These are phyloP conservation scores for Debaryomyces sp. DNA, from an alignment of 1,139 yeast genomes.

Conservation along the genomic window DNA sequence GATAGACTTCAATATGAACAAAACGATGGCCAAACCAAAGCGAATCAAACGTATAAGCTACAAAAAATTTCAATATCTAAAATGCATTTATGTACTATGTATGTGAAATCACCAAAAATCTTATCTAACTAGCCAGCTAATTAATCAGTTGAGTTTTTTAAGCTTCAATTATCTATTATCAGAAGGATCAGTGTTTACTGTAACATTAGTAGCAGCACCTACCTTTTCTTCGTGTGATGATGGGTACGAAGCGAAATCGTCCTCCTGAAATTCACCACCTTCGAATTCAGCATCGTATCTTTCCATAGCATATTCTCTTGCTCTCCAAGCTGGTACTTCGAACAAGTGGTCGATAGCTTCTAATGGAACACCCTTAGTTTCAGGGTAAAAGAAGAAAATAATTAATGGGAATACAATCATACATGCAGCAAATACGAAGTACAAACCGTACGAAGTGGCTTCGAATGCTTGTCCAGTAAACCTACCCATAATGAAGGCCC, in stretches of 20 bases:
- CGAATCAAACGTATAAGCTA: not conserved
- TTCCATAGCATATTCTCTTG: constrained; percentile 25
- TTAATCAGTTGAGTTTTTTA: not conserved
- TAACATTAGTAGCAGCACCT: not conserved
- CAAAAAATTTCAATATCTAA: not conserved
- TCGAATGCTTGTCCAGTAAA: constrained; percentile 46
- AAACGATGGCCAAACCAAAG: not conserved
- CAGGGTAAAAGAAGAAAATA: constrained; percentile 44
- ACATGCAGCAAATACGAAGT: constrained; percentile 45
- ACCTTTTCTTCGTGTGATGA: not conserved
- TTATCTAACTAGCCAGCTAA: not conserved
- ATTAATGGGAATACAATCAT: constrained; percentile 37
- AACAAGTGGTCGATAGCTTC: constrained; percentile 47
- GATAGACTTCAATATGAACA: not conserved
- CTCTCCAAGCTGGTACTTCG: constrained; percentile 37
- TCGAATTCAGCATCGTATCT: constrained; percentile 21
- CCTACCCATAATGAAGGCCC: constrained; percentile 53
- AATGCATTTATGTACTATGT: not conserved
- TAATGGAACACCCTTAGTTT: constrained; percentile 47
- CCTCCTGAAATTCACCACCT: not conserved
- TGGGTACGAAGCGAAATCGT: not conserved
- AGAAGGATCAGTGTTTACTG: not conserved
- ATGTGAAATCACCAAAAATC: not conserved
- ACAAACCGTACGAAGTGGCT: constrained; percentile 46
- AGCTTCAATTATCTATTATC: not conserved